Evolutionary conservation across 2,329 filamentous ascomycete species (phyloP).

Genomic region (Tothia fuscella): DNA sequence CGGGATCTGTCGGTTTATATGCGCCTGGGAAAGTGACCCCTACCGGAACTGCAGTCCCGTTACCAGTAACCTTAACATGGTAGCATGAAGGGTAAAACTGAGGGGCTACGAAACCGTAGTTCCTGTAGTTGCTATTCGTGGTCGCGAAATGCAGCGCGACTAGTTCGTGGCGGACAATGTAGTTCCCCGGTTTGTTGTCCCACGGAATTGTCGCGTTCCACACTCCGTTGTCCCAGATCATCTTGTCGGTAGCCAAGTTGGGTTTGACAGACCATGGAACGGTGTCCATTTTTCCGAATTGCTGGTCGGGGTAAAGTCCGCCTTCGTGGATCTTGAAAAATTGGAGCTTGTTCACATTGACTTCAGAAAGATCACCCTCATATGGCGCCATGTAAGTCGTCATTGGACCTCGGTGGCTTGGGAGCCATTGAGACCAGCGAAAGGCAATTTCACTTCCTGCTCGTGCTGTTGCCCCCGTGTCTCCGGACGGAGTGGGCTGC

Average conservation of each 20-base stretch:
- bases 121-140: constrained; percentile 10
- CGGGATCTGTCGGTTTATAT: constrained; percentile 2
- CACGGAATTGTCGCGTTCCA: constrained; percentile 23
- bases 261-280: no score
- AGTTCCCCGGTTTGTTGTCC: constrained; percentile 9
- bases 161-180: constrained; percentile 7
- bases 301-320: not conserved
- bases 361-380: not conserved
- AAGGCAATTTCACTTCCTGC: constrained; percentile 4
- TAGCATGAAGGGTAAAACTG: constrained; percentile 11
- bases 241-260: constrained; percentile 26
- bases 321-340: constrained; percentile 10
- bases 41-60: constrained; percentile 1
- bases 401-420: constrained; percentile 8
- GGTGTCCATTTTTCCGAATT: no score
- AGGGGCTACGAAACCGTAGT: constrained; percentile 7
- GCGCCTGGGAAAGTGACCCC: constrained; percentile 9
- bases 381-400: constrained; percentile 10
- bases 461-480: not conserved
- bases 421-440: constrained; percentile 3
- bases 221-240: constrained; percentile 35
- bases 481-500: no score
- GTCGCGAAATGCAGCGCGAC: constrained; percentile 6
- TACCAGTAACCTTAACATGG: constrained; percentile 8
- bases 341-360: constrained; percentile 7